Conservation (phyloP, 2,329 filamentous ascomycete species). For the Fusarium albidum region DNA sequence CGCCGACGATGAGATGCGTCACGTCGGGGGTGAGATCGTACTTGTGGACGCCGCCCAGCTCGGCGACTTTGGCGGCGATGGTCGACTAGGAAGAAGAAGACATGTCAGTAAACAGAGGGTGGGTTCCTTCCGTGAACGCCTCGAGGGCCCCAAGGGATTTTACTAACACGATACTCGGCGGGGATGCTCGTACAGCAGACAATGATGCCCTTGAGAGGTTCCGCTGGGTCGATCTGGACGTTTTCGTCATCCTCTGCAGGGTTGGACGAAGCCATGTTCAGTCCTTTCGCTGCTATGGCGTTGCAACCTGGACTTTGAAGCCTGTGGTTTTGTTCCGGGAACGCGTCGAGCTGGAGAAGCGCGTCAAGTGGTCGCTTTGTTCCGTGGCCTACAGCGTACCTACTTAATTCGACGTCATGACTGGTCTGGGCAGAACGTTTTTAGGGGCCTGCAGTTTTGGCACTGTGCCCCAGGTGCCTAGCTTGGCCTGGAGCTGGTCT, state of each 20-base stretch:
- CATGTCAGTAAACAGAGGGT: conserved; percentile 4
- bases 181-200: conserved; percentile 89
- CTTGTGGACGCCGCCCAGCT: conserved; percentile 88
- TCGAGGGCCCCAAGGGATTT: conserved; percentile 40
- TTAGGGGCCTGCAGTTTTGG: background rate
- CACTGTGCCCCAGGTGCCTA: conserved; percentile 11
- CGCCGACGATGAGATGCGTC: conserved; percentile 92
- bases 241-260: conserved; percentile 39
- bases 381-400: too few species aligned
- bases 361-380: conserved; percentile 35
- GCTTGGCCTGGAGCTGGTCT: background rate
- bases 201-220: conserved; percentile 75
- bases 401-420: conserved; percentile 28
- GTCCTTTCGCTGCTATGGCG: conserved; percentile 21
- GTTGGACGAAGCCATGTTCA: conserved; percentile 42
- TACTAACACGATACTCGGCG: conserved; percentile 75
- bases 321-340: conserved; percentile 31
- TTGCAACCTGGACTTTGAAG: conserved; percentile 22
- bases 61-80: conserved; percentile 69
- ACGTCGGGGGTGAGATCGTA: conserved; percentile 95
- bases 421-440: background rate
- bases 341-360: conserved; percentile 34
- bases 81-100: conserved; percentile 51
- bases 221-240: conserved; percentile 61
- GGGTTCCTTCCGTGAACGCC: conserved; percentile 2